A percentile compares a stretch with the other conserved stretches of the same genome.
These are phyloP conservation scores for Apodospora peruviana DNA, from an alignment of 495 filamentous ascomycete species.

Conservation along the genomic window DNA sequence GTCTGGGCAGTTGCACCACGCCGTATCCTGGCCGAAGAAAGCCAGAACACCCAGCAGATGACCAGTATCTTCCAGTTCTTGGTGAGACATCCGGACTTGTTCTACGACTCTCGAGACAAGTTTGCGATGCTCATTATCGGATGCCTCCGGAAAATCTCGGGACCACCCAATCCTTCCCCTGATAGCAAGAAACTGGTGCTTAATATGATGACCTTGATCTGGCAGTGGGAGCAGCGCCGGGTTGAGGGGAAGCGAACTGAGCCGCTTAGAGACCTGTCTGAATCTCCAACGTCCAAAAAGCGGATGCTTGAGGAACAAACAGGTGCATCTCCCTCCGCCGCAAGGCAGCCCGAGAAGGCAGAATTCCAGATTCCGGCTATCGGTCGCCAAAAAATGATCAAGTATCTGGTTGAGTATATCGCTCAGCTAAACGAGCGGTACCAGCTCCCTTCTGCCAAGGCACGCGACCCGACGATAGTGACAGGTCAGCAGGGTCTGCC, in stretches of 20 bases:
- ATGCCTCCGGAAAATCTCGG: constrained; percentile 81
- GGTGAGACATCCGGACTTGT: constrained; percentile 84
- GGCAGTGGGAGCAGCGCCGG: constrained; percentile 85
- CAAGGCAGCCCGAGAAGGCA: constrained; percentile 47
- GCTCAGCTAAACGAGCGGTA: constrained; percentile 76
- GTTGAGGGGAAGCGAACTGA: constrained; percentile 48
- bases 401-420: constrained; percentile 92
- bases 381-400: constrained; percentile 71
- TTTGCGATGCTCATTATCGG: constrained; percentile 85
- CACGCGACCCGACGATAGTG: constrained; percentile 45
- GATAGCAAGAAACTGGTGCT: constrained; percentile 90
- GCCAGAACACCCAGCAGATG: constrained; percentile 92
- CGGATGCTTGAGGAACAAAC: constrained; percentile 60
- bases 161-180: constrained; percentile 77
- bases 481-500: constrained; percentile 46
- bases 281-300: constrained; percentile 71
- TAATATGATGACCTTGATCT: constrained; percentile 82
- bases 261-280: constrained; percentile 44
- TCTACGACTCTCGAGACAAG: constrained; percentile 90
- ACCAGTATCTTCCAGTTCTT: constrained; percentile 97
- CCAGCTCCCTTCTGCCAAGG: constrained; percentile 61
- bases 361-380: constrained; percentile 65
- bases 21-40: constrained; percentile 89
- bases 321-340: constrained; percentile 43
- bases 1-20: constrained; percentile 89